A percentile compares a stretch with the other conserved stretches of the same genome.
phyloP scores from a whole-genome alignment of 176 grass and related monocot genomes.

The Paspalum notatum region DNA sequence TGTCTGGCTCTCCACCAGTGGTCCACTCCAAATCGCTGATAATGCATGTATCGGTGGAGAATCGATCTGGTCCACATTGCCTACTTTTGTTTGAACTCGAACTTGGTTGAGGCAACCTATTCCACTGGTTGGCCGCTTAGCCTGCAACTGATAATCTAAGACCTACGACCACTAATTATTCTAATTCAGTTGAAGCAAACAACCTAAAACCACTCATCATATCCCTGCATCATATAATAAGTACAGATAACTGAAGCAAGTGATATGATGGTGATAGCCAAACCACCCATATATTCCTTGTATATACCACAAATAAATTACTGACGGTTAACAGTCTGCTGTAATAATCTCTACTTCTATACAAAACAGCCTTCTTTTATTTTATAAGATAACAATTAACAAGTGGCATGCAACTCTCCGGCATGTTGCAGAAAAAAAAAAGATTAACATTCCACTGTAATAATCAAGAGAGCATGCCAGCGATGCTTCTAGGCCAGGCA shows the following conservation, averaged over 20 bases:
- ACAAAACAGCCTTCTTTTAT: too few relatives aligned
- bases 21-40: constrained; percentile 14
- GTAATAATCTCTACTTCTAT: too few relatives aligned
- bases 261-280: neutral
- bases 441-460: too few relatives aligned
- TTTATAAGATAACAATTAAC: too few relatives aligned
- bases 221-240: neutral
- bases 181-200: neutral
- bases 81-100: constrained; percentile 17
- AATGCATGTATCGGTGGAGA: neutral
- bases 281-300: neutral
- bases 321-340: neutral
- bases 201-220: neutral
- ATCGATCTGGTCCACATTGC: constrained; percentile 24
- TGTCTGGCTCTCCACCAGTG: neutral
- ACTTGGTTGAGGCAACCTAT: neutral
- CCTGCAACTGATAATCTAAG: constrained; percentile 17
- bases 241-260: neutral
- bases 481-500: neutral
- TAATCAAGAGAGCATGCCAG: neutral
- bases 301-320: neutral
- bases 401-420: too few relatives aligned
- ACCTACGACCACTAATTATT: neutral
- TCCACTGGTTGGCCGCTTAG: constrained; percentile 20
- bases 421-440: too few relatives aligned